Evolutionary conservation across 495 filamentous ascomycete species (phyloP), one percentile per base, ranked within the genome.

Genomic region (Trichocladium antarcticum): DNA sequence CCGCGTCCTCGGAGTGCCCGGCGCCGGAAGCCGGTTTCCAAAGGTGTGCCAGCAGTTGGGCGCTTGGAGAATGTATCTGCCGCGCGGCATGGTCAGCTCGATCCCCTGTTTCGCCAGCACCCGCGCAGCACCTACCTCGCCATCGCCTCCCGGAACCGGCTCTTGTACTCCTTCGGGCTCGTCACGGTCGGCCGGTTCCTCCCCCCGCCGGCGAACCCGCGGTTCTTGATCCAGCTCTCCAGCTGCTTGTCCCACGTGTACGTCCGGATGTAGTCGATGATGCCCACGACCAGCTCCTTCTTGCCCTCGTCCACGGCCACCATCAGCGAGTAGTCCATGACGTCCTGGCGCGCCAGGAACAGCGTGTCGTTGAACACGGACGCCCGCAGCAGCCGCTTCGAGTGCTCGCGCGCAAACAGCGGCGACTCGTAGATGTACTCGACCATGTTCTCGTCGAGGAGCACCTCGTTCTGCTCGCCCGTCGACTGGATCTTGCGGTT

Each of bases 231-330:
- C 92, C 92, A 99, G 22, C 82, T 89, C 67, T 99, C 92, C 9
- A 99, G 76, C 58, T 93, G 95, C 73, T 99, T 99, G 68, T 99
- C 92, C 92, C 93, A 99, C 11, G 92, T 99, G 60, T 95, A 99
- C 0, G 92, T 99, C 34, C 92, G 81, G 54, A 99, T 97, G 63
- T 89, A 96, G 60, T 99, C 92, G 56, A 99, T 97, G 56, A 99
- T 95, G 3, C 92, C 92, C 14, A 99, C 89, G 6, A 95, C 83
- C 31, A 99, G 75, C 69, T 99, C 92, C 51, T 86, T 86, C 36
- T 81, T 74, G 34, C 72, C 73, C 57, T 98, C 93, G 58, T 97
- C 89, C 38, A 99, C 89, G 15, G 92, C 92, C 38, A 96, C 87
- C 92, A 99, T 99, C 29, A 99, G 74, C 17, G 84, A 90, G 67